Evolutionary conservation across 805 yeast genomes (phyloP), one percentile per base, ranked within the genome.

Genomic region (Ogataea glucozyma): DNA sequence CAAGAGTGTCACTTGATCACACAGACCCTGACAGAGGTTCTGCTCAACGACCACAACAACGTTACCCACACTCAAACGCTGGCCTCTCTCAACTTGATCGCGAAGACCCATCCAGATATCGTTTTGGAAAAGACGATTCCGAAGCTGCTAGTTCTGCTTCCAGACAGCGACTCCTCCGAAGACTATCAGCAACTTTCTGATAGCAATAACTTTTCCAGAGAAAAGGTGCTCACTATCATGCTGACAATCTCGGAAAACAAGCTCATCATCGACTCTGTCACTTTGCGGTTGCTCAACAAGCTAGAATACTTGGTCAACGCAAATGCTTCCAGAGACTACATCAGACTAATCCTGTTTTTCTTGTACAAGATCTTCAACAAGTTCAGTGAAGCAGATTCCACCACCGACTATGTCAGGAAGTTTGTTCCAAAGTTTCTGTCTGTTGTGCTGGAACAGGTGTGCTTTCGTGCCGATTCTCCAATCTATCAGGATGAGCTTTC

Each of bases 1-100:
- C 76, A 76, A 40, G 96, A 88, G 51, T 60, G 78, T 20, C 75
- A 79, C 21, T 64, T 86, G 40, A 67, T 86, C 6, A 76, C 83
- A 24, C 86, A 79, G 50, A 79, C 82, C 52, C 66, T 88, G 26
- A 79, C 78, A 4, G 89, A 83, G 31, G 73, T 80, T 11, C 67
- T 86, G 6, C 59, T 82, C n/a, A 63, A 64, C 4, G 80, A 73
- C 48, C 69, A 64, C 10, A 73, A 77, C 31, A 76, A 76, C 29
- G 69, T 76, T 18, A 72, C 86, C 1, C 70, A 76, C 29, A 65
- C 64, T 13, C 80, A 79, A 11, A 71, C 82, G 11, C 57, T 84
- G 18, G 72, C 66, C 8, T 81, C 88, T 0, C 62, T 89, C 38
- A 71, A 74, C 5, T 64, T 62, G 10, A 53, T 83, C 2, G 71